phyloP scores from a whole-genome alignment of 805 yeast species.

The Ogataea saltuana region DNA sequence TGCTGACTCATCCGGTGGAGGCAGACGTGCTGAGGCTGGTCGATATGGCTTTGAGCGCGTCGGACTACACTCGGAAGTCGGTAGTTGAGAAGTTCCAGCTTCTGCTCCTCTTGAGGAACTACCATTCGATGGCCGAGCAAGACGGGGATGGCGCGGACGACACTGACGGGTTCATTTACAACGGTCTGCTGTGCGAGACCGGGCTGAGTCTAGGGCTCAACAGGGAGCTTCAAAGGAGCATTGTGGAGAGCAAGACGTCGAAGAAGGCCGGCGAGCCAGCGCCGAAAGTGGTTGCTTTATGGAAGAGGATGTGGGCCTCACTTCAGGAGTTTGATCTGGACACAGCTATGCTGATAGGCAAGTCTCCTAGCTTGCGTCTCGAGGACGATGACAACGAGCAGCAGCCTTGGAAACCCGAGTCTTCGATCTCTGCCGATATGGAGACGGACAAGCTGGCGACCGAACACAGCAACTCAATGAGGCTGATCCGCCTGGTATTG shows the following conservation, averaged over 20 bases:
- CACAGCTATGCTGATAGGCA: constrained; percentile 26
- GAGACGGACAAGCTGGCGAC: constrained; percentile 25
- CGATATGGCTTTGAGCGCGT: constrained; percentile 40
- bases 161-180: constrained; percentile 40
- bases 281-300: constrained; percentile 25
- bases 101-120: constrained; percentile 40
- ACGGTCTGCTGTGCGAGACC: constrained; percentile 40
- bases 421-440: constrained; percentile 17
- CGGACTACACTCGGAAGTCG: constrained; percentile 40
- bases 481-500: constrained; percentile 20
- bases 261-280: constrained; percentile 8
- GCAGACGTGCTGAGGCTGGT: constrained; percentile 41
- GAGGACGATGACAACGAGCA: constrained; percentile 21
- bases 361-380: constrained; percentile 20
- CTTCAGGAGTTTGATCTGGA: constrained; percentile 27
- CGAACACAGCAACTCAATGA: constrained; percentile 22
- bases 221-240: constrained; percentile 36
- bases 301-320: constrained; percentile 35
- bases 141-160: constrained; percentile 52
- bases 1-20: constrained; percentile 42
- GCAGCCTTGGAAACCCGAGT: constrained; percentile 16
- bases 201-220: constrained; percentile 48
- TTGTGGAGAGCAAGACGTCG: constrained; percentile 6
- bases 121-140: constrained; percentile 46
- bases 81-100: constrained; percentile 47